Evolutionary conservation across 176 grass and related monocot species (phyloP).

Genomic region (Dendrocalamus sinicus): DNA sequence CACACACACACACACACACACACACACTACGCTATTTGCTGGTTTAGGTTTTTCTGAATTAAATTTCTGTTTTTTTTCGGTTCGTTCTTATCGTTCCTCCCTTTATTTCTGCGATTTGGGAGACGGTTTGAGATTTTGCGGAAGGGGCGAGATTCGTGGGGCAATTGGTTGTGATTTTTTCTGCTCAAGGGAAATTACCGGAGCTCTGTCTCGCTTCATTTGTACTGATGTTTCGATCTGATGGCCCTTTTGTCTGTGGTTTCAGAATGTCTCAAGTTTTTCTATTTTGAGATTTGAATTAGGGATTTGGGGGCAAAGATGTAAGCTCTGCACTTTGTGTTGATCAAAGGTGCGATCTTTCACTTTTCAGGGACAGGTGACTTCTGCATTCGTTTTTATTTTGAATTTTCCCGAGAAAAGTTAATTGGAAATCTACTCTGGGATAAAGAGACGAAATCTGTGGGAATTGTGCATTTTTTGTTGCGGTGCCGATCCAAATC

Average conservation of each 20-base stretch:
- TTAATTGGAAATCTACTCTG: not conserved
- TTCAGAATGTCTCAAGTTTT: not conserved
- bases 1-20: not conserved
- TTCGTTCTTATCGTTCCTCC: slow-evolving; percentile 25
- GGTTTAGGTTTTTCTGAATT: not conserved
- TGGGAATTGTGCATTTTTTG: not conserved
- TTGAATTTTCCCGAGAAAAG: not conserved
- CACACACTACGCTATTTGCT: not conserved
- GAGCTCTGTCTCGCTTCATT: not conserved
- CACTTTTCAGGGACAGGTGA: not conserved
- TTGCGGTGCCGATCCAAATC: slow-evolving; percentile 11
- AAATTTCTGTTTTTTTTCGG: not conserved
- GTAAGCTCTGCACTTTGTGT: not conserved
- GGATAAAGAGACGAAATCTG: not conserved
- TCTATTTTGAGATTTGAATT: not conserved
- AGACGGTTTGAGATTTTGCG: slow-evolving; percentile 17
- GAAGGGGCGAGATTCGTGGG: slow-evolving; percentile 1
- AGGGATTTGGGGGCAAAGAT: not conserved
- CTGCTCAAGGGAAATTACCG: not conserved
- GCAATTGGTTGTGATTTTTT: not conserved
- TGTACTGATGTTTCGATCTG: not conserved
- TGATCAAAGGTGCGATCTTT: not conserved
- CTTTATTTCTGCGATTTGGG: not conserved
- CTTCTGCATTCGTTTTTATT: not conserved
- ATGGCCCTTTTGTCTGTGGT: not conserved